phyloP scores from a whole-genome alignment of 352 stramenopile genomes.

The Globisporangium paroecandrum region DNA sequence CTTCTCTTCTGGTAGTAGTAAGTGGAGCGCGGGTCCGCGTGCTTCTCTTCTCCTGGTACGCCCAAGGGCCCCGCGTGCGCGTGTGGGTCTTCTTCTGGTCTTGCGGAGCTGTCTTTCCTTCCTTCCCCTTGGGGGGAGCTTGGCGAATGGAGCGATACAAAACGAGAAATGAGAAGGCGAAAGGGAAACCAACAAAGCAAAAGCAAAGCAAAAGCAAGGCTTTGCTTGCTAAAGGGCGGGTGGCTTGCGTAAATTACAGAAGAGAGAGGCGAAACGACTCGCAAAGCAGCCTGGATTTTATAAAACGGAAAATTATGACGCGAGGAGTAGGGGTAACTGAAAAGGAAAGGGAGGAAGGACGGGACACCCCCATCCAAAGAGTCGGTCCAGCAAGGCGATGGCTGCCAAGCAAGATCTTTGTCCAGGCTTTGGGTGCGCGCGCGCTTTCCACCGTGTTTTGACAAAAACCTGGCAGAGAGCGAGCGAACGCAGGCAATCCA shows the following conservation, averaged over 20 bases:
- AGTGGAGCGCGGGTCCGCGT: not conserved
- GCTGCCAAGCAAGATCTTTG: not conserved
- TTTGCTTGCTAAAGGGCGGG: no score
- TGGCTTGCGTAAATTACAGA: not conserved
- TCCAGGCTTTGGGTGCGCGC: not conserved
- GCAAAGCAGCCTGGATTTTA: not conserved
- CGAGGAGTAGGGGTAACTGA: not conserved
- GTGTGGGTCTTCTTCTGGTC: not conserved
- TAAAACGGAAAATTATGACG: not conserved
- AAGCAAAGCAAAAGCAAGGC: not conserved
- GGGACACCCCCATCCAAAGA: not conserved
- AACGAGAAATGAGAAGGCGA: slow-evolving; percentile 50
- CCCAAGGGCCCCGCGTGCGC: not conserved
- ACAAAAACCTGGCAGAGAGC: not conserved
- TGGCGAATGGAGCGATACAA: slow-evolving; percentile 31
- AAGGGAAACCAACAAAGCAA: slow-evolving; percentile 6
- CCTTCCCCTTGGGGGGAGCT: slow-evolving; percentile 3
- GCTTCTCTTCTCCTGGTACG: slow-evolving; percentile 1
- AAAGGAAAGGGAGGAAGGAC: not conserved
- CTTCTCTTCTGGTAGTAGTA: not conserved
- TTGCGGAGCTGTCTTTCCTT: not conserved
- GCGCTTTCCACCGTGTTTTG: not conserved
- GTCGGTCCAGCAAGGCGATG: not conserved
- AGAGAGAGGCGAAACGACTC: not conserved
- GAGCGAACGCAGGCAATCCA: not conserved